Percentiles rank a stretch among this genome's conserved stretches.
These are phyloP conservation scores for Nothophaeocryptopus gaeumannii DNA, from an alignment of 2,329 filamentous ascomycete species.

Conservation along the genomic window DNA sequence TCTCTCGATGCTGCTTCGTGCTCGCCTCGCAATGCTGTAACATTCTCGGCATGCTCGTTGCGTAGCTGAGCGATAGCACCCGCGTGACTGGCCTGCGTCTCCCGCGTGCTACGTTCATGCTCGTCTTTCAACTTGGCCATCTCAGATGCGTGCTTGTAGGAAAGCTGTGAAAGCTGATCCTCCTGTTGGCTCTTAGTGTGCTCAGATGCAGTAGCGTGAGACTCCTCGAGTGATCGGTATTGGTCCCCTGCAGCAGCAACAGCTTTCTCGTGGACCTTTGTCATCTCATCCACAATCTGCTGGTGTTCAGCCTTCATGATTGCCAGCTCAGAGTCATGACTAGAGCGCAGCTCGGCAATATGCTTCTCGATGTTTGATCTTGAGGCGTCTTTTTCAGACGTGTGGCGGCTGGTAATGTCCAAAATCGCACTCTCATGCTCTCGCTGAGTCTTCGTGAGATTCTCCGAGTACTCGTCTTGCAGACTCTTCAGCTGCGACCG, in stretches of 20 bases:
- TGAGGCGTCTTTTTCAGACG: neutral
- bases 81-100: slow-evolving; percentile 1
- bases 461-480: slow-evolving; percentile 6
- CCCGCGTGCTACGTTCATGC: neutral
- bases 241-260: slow-evolving; percentile 4
- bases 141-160: slow-evolving; percentile 18
- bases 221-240: slow-evolving; percentile 1
- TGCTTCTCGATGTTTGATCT: neutral
- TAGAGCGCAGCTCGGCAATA: neutral
- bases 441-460: neutral
- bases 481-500: slow-evolving; percentile 8
- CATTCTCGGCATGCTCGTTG: too few relatives aligned
- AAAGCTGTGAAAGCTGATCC: slow-evolving; percentile 11
- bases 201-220: slow-evolving; percentile 12
- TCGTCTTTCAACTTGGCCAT: slow-evolving; percentile 1
- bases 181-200: slow-evolving; percentile 13
- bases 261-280: slow-evolving; percentile 2
- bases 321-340: slow-evolving; percentile 2
- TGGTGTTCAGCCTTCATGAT: slow-evolving; percentile 5
- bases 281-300: slow-evolving; percentile 2
- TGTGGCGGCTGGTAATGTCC: neutral
- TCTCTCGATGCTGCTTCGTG: neutral
- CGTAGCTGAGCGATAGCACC: too few relatives aligned
- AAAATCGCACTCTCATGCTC: slow-evolving; percentile 8
- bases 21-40: too few relatives aligned